phyloP scores from a whole-genome alignment of 768 basidiomycete genomes.

The Lactarius indigo region DNA sequence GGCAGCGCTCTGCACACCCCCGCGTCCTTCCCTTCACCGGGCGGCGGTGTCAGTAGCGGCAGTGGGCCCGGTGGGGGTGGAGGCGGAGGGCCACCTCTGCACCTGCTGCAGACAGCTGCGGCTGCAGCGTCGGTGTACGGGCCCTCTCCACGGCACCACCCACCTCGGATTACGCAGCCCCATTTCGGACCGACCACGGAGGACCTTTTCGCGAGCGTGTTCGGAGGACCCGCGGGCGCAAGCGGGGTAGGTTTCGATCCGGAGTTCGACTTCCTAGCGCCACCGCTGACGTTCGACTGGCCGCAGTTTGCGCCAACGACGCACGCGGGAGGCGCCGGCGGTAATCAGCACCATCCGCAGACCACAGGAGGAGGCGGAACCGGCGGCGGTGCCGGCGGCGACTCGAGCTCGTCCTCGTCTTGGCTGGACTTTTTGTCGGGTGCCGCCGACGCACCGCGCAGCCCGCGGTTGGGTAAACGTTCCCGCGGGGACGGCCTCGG shows the following conservation, averaged over 20 bases:
- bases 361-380: not conserved
- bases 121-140: not conserved
- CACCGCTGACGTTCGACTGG: conserved; percentile 29
- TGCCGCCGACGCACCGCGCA: conserved; percentile 13
- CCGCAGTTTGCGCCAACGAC: conserved; percentile 25
- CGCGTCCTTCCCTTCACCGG: conserved; percentile 14
- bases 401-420: conserved; percentile 11
- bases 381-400: not conserved
- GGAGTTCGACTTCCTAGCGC: conserved; percentile 22
- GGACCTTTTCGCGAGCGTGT: conserved; percentile 26
- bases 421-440: conserved; percentile 26
- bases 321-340: conserved; percentile 10
- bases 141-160: conserved; percentile 13
- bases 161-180: conserved; percentile 20
- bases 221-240: conserved; percentile 24
- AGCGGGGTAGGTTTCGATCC: conserved; percentile 25
- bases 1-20: conserved; percentile 5
- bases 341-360: not conserved
- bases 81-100: conserved; percentile 1
- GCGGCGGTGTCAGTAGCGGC: not conserved
- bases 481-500: conserved; percentile 16
- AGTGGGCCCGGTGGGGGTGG: not conserved
- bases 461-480: conserved; percentile 18
- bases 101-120: not conserved
- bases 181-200: conserved; percentile 15